A percentile compares a stretch with the other conserved stretches of the same genome.
These are phyloP conservation scores for Raphanus raphanistrum DNA, from an alignment of 345 rosid genomes.

Conservation along the genomic window DNA sequence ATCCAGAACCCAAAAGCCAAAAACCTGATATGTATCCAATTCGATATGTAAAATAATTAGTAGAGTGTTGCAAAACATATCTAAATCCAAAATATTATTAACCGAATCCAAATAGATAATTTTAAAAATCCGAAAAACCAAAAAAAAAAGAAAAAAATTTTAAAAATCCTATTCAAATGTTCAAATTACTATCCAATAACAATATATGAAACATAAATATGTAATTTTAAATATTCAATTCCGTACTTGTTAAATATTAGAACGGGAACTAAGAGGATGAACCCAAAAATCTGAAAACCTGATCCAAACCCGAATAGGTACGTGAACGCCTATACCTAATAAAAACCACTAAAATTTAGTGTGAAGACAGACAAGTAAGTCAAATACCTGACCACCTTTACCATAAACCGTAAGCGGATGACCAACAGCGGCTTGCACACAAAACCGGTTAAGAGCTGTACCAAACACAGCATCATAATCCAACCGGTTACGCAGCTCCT, in stretches of 20 bases:
- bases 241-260: no score
- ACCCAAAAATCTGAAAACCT: background rate
- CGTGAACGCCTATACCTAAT: background rate
- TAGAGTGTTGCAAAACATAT: background rate
- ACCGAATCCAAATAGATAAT: no score
- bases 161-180: no score
- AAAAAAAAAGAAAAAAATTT: no score
- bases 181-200: no score
- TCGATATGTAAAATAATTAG: background rate
- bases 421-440: conserved; percentile 95
- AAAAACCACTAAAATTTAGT: background rate
- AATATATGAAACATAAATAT: no score
- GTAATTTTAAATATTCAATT: no score
- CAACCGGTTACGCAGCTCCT: conserved; percentile 71
- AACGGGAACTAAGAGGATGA: background rate
- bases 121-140: no score
- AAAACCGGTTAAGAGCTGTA: conserved; percentile 90
- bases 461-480: conserved; percentile 98
- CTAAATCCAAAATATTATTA: background rate
- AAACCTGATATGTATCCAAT: background rate
- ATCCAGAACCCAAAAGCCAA: background rate
- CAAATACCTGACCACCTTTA: conserved; percentile 92
- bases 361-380: background rate
- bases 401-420: conserved; percentile 97
- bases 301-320: background rate